Evolutionary conservation across 352 stramenopile species (phyloP), one percentile per base, ranked within the genome.

Genomic region (Pythium aquatile): DNA sequence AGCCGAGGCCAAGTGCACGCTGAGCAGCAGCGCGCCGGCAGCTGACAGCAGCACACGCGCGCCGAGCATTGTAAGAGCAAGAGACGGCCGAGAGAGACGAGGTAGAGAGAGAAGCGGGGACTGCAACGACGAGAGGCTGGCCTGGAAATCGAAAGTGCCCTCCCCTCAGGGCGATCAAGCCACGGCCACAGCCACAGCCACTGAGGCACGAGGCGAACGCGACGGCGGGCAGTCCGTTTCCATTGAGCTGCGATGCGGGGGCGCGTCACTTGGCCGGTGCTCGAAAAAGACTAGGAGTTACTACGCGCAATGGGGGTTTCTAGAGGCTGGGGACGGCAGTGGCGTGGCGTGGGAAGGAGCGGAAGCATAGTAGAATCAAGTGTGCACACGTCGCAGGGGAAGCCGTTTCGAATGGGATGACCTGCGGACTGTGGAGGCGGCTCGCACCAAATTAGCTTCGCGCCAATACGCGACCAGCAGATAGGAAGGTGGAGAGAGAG

Each of bases 21-120:
- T 53, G 5, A 65, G 48, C 58, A 65, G 58, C 58, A 66, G 48
- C 13, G 51, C 44, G 9, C 44, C 57, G 17, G 57, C 59, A 35
- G 55, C 32, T 32, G 59, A 66, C 49, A 66, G 60, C 35, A 65
- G 49, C 60, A 58, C 60, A 32, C 60, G 49, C 5, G 49, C 49
- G 26, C 49, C 49, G 49, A 55, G 39, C 60, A 66, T 66, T 33
- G 16, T 54, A 16, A 7, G 55, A 33, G 32, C n/a, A 30, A 40
- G 24, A 33, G n/a, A 33, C 1, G 20, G 20, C 20, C 20, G 20
- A 24, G 20, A 24, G n/a, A 47, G 37, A 13, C 16, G 33, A 35
- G 14, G 44, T 11, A 29, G 44, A 26, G n/a, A 7, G 20, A 30
- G 44, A 51, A 9, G 20, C 13, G n/a, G 10, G n/a, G 44, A 51